Evolutionary conservation across 306 rosid genomes (phyloP).

Genomic region (Astragalus membranaceus): DNA sequence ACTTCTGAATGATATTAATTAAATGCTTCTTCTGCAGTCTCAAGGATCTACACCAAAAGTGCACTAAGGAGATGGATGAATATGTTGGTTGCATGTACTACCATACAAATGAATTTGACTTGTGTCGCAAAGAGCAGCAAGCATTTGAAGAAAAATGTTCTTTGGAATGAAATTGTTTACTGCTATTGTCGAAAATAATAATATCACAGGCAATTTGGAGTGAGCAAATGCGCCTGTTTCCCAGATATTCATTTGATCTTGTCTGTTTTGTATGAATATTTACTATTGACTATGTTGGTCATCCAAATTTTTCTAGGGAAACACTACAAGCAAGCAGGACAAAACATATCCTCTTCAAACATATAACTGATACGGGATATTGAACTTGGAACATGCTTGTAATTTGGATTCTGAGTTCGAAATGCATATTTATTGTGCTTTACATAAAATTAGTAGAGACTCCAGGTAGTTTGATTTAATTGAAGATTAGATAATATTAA

Average conservation of each 20-base stretch:
- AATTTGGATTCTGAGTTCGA: not conserved
- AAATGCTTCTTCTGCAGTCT: constrained; percentile 49
- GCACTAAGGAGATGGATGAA: constrained; percentile 90
- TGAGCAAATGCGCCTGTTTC: constrained; percentile 38
- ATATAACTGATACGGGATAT: constrained; percentile 11
- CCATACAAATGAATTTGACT: constrained; percentile 85
- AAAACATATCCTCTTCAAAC: constrained; percentile 5
- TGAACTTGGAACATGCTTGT: constrained; percentile 20
- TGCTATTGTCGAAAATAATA: constrained; percentile 36
- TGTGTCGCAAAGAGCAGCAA: constrained; percentile 93
- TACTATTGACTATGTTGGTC: constrained; percentile 22
- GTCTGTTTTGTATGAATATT: constrained; percentile 16
- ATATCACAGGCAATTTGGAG: constrained; percentile 34
- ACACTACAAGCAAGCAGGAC: constrained; percentile 21
- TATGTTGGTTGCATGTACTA: constrained; percentile 95
- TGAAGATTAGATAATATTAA: too few relatives aligned
- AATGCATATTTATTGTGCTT: constrained; percentile 11
- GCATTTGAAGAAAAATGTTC: constrained; percentile 74
- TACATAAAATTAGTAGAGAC: not conserved
- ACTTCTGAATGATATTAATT: constrained; percentile 1
- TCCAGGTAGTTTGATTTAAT: too few relatives aligned
- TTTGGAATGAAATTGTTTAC: constrained; percentile 49
- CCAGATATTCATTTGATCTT: constrained; percentile 23
- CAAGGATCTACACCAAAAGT: constrained; percentile 80
- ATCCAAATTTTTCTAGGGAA: constrained; percentile 20